Evolutionary conservation across 75 land plant genomes (phyloP).

Genomic region (Cupressus sempervirens): DNA sequence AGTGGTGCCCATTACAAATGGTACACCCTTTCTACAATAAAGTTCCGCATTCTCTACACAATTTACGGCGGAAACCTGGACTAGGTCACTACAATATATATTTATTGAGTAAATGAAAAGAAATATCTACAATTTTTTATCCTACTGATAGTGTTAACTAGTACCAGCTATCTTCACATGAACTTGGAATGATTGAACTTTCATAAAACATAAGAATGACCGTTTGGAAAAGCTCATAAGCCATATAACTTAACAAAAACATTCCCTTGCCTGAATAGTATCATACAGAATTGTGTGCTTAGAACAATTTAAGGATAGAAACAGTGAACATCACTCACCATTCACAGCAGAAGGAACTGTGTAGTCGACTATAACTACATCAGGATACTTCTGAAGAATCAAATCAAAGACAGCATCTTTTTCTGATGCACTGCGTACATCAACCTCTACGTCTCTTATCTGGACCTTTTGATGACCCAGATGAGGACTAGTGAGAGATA

Average conservation of each 20-base stretch:
- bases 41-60: constrained; percentile 89
- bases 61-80: neutral
- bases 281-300: neutral
- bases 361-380: constrained; percentile 82
- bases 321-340: constrained; percentile 40
- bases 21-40: constrained; percentile 81
- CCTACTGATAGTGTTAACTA: neutral
- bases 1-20: constrained; percentile 99
- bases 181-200: neutral
- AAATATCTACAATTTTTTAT: neutral
- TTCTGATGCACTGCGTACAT: constrained; percentile 47
- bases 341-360: constrained; percentile 88
- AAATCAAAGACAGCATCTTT: constrained; percentile 64
- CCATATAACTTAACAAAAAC: neutral
- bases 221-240: neutral
- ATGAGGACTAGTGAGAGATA: constrained; percentile 58
- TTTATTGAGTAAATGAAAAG: neutral
- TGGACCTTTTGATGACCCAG: constrained; percentile 25
- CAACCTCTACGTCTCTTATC: constrained; percentile 43
- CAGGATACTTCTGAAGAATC: constrained; percentile 49
- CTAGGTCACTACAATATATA: neutral
- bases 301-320: neutral
- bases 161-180: neutral
- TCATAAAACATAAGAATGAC: neutral
- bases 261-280: neutral